Evolutionary conservation across 495 filamentous ascomycete genomes (phyloP), one percentile per base, ranked within the genome.

Genomic region (Neurospora hispaniola): DNA sequence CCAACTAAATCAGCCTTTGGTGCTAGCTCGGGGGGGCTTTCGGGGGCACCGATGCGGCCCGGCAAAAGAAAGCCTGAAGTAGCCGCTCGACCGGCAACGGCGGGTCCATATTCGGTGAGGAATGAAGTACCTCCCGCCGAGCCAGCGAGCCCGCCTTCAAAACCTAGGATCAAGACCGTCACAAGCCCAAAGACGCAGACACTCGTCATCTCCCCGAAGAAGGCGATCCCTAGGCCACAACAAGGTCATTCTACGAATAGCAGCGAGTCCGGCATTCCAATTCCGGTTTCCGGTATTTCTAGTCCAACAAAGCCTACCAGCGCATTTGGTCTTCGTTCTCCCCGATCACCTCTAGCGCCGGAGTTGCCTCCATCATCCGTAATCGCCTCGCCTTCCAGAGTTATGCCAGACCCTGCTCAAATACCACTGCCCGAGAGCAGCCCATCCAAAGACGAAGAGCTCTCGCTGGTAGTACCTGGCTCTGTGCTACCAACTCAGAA

Each of bases 51-150:
- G 4, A 84, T 88, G 83, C 81, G 87, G 69, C 87, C 87, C 44
- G 81, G 82, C 23, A 85, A 80, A 73, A 84, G 80, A 74, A 80
- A 83, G 70, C 84, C 86, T 8, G 86, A 88, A 69, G 79, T 85
- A 71, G 79, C 81, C 54, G 80, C 84, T 44, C 79, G 87, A 71
- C 87, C 87, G 12, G 87, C 87, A 43, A 89, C 87, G 5, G 87
- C 86, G 12, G 87, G 87, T 0, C 87, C 86, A 0, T 89, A 89
- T 76, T 89, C 87, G 12, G 85, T 88, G n/a, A 77, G 87, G 73
- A 78, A 79, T 18, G 84, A 86, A 40, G 80, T 78, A 14, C 79
- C 82, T 4, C 83, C 82, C 1, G 69, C 69, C 0, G 84, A 86
- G 75, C 80, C 81, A 35, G 71, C 80, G 4, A 86, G 84, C 72